Evolutionary conservation across 352 stramenopile species (phyloP).

Genomic region (Globisporangium emineosum): DNA sequence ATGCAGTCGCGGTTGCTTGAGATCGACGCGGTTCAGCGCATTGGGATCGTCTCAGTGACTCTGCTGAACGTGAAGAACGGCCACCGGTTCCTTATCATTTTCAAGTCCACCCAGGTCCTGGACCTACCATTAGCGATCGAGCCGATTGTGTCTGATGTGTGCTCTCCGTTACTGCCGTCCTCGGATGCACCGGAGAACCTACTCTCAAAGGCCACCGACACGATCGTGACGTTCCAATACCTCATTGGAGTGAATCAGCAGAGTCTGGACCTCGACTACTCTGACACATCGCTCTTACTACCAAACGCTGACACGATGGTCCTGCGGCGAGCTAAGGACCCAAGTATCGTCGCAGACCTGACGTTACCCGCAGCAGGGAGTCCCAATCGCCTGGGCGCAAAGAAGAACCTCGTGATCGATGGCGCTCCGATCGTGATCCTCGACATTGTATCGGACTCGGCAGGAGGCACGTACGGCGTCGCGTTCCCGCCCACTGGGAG

Average conservation of each 20-base stretch:
- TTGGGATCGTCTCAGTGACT: slow-evolving; percentile 56
- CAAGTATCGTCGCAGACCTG: slow-evolving; percentile 30
- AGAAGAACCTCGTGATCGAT: slow-evolving; percentile 44
- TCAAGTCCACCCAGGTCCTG: slow-evolving; percentile 42
- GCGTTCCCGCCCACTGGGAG: slow-evolving; percentile 49
- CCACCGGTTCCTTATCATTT: slow-evolving; percentile 50
- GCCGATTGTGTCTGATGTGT: slow-evolving; percentile 44
- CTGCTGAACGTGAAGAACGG: slow-evolving; percentile 48
- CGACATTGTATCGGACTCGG: slow-evolving; percentile 44
- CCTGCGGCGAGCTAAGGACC: slow-evolving; percentile 28
- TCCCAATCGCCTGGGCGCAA: slow-evolving; percentile 23
- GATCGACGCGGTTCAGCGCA: slow-evolving; percentile 33
- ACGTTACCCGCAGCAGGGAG: slow-evolving; percentile 27
- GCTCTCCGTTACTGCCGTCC: slow-evolving; percentile 43
- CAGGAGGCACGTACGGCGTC: slow-evolving; percentile 55
- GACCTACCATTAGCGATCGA: slow-evolving; percentile 42
- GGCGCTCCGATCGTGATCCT: slow-evolving; percentile 40
- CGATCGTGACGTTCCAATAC: slow-evolving; percentile 61
- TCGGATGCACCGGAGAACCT: slow-evolving; percentile 34
- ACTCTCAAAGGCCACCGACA: slow-evolving; percentile 35
- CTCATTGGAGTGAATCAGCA: slow-evolving; percentile 31
- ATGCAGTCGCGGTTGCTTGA: slow-evolving; percentile 44
- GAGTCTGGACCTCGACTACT: slow-evolving; percentile 27
- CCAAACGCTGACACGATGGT: slow-evolving; percentile 22
- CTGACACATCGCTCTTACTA: slow-evolving; percentile 27